Evolutionary conservation across 305 asterid genomes (phyloP).

Genomic region (Caryopteris hybrid): DNA sequence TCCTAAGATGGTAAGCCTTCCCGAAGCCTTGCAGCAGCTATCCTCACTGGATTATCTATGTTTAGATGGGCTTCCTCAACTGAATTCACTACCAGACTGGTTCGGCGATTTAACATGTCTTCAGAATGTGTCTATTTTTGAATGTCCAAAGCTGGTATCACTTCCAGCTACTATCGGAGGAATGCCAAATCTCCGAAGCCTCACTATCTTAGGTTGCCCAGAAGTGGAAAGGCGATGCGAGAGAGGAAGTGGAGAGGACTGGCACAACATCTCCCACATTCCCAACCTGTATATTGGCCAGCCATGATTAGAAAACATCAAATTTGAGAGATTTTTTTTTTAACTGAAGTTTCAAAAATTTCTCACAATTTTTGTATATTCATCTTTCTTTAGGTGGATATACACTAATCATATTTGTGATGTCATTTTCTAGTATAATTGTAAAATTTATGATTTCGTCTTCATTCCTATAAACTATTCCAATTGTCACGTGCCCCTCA

Average conservation of each 20-base stretch:
- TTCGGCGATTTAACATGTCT: neutral
- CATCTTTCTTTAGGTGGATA: too few relatives aligned
- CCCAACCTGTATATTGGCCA: neutral
- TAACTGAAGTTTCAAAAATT: too few relatives aligned
- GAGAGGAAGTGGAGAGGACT: slow-evolving; percentile 20
- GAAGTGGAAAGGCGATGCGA: slow-evolving; percentile 14
- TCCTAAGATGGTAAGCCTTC: neutral
- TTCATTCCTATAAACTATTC: too few relatives aligned
- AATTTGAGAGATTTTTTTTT: too few relatives aligned
- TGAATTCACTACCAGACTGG: slow-evolving; percentile 9
- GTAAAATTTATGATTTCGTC: too few relatives aligned
- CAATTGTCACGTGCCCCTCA: too few relatives aligned
- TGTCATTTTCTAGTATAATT: too few relatives aligned
- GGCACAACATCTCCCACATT: slow-evolving; percentile 25
- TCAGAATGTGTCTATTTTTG: neutral
- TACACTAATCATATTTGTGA: too few relatives aligned
- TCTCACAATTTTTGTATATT: too few relatives aligned
- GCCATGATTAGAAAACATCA: too few relatives aligned
- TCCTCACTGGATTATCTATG: neutral
- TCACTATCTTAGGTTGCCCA: neutral
- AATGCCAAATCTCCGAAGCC: neutral
- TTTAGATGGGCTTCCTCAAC: neutral
- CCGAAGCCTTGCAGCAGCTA: slow-evolving; percentile 4
- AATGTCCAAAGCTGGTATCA: neutral
- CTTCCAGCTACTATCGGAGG: neutral